Conservation (phyloP, 2,329 filamentous ascomycete species). For the Fusarium sarcochroum region DNA sequence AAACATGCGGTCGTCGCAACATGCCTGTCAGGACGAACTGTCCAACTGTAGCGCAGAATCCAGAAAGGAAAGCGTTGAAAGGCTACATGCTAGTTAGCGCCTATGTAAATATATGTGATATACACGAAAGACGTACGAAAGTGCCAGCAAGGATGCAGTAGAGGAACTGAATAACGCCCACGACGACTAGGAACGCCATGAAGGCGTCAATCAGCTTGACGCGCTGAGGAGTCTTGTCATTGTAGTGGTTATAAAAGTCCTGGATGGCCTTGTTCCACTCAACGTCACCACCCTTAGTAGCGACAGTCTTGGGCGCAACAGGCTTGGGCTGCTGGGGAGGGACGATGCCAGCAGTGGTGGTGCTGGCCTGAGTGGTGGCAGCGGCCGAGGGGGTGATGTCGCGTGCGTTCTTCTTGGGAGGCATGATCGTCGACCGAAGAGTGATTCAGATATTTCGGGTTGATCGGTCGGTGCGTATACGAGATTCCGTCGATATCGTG, state of each 20-base stretch:
- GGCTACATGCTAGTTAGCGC: conserved; percentile 70
- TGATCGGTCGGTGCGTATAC: conserved; percentile 14
- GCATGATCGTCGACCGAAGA: conserved; percentile 55
- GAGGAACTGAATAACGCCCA: conserved; percentile 91
- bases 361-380: conserved; percentile 50
- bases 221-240: conserved; percentile 85
- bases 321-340: conserved; percentile 43
- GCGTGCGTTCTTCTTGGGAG: conserved; percentile 64
- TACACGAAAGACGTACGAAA: conserved; percentile 76
- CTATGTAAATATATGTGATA: too few species aligned
- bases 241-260: conserved; percentile 84
- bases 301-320: conserved; percentile 42
- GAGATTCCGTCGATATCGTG: conserved; percentile 12
- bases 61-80: conserved; percentile 98
- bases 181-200: conserved; percentile 86
- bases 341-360: conserved; percentile 48
- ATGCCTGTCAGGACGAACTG: conserved; percentile 96
- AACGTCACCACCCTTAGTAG: conserved; percentile 41
- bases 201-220: conserved; percentile 94
- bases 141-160: conserved; percentile 95
- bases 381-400: conserved; percentile 54
- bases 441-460: conserved; percentile 1
- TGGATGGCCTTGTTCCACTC: conserved; percentile 72
- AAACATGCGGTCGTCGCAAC: conserved; percentile 44
- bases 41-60: conserved; percentile 93